Conservation (phyloP, 495 filamentous ascomycete genomes). For the Hyaloscypha bicolor region DNA sequence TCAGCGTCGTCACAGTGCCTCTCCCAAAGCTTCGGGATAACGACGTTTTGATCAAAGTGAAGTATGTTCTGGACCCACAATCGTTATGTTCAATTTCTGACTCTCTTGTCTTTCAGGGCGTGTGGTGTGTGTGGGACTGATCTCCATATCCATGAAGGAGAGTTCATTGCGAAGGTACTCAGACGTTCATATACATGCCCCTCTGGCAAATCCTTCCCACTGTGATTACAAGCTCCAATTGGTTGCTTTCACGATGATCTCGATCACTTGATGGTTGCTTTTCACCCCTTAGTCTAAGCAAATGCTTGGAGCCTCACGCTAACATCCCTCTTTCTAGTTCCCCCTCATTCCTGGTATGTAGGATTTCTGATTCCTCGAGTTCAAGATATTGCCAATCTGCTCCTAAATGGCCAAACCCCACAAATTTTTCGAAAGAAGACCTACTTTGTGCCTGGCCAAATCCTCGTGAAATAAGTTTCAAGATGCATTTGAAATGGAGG, state of each 20-base stretch:
- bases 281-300: slow-evolving; percentile 5
- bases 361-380: background rate
- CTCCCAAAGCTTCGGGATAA: slow-evolving; percentile 47
- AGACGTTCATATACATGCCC: slow-evolving; percentile 25
- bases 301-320: background rate
- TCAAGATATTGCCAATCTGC: background rate
- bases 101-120: no score
- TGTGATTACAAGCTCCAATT: slow-evolving; percentile 1
- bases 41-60: slow-evolving; percentile 52
- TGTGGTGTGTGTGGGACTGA: slow-evolving; percentile 44
- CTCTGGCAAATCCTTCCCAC: slow-evolving; percentile 6
- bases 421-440: no score
- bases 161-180: slow-evolving; percentile 61
- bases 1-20: slow-evolving; percentile 60
- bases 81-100: no score
- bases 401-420: background rate
- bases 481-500: no score
- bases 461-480: no score
- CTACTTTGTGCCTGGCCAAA: no score
- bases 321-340: slow-evolving; percentile 41
- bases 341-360: slow-evolving; percentile 55
- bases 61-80: slow-evolving; percentile 31
- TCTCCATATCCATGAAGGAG: slow-evolving; percentile 65
- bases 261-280: slow-evolving; percentile 20
- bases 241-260: background rate